These are phyloP conservation scores for Mentha longifolia DNA, from an alignment of 257 asterid genomes.

Conservation along the genomic window DNA sequence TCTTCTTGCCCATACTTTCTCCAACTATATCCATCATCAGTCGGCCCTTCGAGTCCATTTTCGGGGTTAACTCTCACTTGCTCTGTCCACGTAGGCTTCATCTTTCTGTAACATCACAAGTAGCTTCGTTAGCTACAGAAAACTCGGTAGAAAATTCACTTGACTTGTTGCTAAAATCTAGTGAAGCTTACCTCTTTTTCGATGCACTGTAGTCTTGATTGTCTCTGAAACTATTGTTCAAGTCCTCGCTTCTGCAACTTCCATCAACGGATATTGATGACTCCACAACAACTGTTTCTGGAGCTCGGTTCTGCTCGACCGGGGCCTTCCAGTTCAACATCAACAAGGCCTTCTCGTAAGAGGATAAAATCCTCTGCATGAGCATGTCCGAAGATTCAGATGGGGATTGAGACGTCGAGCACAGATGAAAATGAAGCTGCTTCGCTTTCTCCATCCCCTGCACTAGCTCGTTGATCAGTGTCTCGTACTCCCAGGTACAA, in stretches of 20 bases:
- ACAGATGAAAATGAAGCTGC: conserved; percentile 62
- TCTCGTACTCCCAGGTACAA: conserved; percentile 47
- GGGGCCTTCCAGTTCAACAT: conserved; percentile 64
- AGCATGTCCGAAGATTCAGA: conserved; percentile 50
- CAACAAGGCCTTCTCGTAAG: conserved; percentile 75
- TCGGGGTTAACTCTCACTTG: conserved; percentile 63
- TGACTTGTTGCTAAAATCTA: neutral
- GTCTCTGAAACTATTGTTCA: conserved; percentile 40
- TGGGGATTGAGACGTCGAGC: conserved; percentile 43
- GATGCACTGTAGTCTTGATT: conserved; percentile 46
- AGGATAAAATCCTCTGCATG: conserved; percentile 69
- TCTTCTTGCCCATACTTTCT: conserved; percentile 78
- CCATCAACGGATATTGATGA: conserved; percentile 63
- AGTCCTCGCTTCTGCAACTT: conserved; percentile 59
- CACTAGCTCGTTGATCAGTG: conserved; percentile 63
- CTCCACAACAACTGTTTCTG: conserved; percentile 31
- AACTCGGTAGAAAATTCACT: neutral
- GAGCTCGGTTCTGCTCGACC: conserved; percentile 36
- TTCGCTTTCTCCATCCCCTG: conserved; percentile 79
- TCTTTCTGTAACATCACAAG: conserved; percentile 55
- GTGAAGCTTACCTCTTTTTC: conserved; percentile 65
- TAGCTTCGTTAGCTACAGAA: neutral
- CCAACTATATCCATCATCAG: conserved; percentile 88
- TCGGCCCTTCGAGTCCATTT: conserved; percentile 78
- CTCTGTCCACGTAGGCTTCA: conserved; percentile 77